Base-by-base conservation (phyloP, 805 yeast genomes). In the Candida maesae region DNA sequence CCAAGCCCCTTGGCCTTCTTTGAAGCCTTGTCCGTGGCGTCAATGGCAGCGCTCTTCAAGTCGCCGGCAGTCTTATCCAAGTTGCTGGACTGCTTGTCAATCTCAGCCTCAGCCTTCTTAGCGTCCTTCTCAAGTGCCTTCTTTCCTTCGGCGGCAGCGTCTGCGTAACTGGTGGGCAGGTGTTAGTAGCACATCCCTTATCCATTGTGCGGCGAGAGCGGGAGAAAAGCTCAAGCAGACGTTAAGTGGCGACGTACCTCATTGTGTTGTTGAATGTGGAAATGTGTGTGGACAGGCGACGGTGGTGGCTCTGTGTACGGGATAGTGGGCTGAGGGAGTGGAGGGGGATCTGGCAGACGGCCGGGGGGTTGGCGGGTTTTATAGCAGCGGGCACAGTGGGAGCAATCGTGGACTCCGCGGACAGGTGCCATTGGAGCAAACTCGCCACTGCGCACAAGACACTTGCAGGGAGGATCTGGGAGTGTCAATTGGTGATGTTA, bases 1-100 rank as follows among this genome's bases (percentile, higher is more conserved):
- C 38, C 35, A 14, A 44, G 11, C 41, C 45, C 56, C 17, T 50
- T 47, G n/a, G 59, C 50, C 15, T 58, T 56, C 11, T 55, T 41
- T n/a, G 59, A 55, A 32, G 46, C 43, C 26, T 46, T 44, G 27
- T 46, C 47, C 24, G 42, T 46, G 16, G 47, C 52, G 25, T 47
- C 52, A 11, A 31, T 15, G 17, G 52, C 57, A 13, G 49, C 33
- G 13, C 46, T 30, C 32, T 55, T 51, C 10, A 41, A 9, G 34
- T 51, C 54, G 11, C 59, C 59, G 31, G 47, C 51, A 4, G 41
- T 36, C 32, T 42, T 38, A 10, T 38, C 33, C n/a, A 48, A 38
- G 17, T 37, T 31, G 35, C 29, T 20, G 10, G 36, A 32, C 24
- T 47, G 36, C 42, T 46, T 39, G 17, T 41, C 31, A 26, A 27